Percentiles rank a stretch among this genome's conserved stretches.
These are phyloP conservation scores for Lobosporangium transversale DNA, from an alignment of 192 early-diverging fungal genomes.

Conservation along the genomic window DNA sequence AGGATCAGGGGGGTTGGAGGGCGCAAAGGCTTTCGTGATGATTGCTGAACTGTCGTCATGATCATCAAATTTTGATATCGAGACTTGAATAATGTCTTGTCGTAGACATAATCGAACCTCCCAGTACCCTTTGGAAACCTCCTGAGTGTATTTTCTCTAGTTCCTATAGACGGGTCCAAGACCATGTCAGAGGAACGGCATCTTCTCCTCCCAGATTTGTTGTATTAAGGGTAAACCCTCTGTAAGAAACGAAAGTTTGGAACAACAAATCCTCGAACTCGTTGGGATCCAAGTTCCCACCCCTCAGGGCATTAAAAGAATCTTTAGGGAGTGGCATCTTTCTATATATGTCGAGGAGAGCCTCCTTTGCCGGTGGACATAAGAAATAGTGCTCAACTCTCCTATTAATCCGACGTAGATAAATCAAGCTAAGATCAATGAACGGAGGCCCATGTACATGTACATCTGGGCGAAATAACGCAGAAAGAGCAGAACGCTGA, in stretches of 20 bases:
- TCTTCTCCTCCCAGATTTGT: neutral
- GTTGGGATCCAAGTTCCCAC: neutral
- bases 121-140: neutral
- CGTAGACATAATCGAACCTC: conserved; percentile 1
- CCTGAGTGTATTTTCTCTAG: neutral
- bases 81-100: neutral
- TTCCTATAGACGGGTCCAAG: neutral
- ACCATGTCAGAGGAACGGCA: neutral
- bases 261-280: neutral
- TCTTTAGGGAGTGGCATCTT: conserved; percentile 2
- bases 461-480: too few species aligned
- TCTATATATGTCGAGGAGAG: too few species aligned
- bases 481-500: too few species aligned
- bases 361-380: too few species aligned
- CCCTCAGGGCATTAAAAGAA: neutral
- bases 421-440: too few species aligned
- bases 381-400: too few species aligned
- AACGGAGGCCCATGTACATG: too few species aligned
- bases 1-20: neutral
- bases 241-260: neutral
- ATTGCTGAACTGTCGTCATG: neutral
- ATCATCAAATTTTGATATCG: neutral
- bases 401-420: too few species aligned
- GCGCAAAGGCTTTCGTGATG: neutral
- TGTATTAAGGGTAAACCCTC: neutral